Base-by-base conservation (phyloP, 306 rosid species). In the Quercus mongolica region DNA sequence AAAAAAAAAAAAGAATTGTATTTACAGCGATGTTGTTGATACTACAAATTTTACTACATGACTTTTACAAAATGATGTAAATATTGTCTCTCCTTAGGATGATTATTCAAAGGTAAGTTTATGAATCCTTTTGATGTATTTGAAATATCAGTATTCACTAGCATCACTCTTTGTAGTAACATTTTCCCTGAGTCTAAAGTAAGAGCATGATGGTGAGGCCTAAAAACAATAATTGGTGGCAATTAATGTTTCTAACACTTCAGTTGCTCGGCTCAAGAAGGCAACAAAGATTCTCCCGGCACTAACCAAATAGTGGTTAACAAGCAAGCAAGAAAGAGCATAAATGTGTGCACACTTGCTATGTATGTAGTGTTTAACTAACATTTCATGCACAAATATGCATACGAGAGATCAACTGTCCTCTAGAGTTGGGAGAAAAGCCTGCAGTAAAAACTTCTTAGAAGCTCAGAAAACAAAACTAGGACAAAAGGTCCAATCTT, bases 101-200 rank as follows among this genome's bases (percentile, higher is more conserved):
- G 59, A 79, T 64, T 71, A 18, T 64, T 74, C 41, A 58, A 79
- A 68, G 91, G 88, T 88, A 78, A 86, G 85, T 57, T 81, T 81
- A 77, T 68, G 78, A 18, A 73, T 49, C 54, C 76, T 49, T 74
- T 17, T 46, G 68, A 31, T 74, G 31, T 70, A 52, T 8, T 38
- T 38, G 46, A 41, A 41, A 41, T 41, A 41, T 41, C 46, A 41
- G 3, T 41, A 41, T 41, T 41, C 46, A 41, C 12, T 7, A 41
- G 46, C 46, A 41, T 41, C 3, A 41, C 46, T 41, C 12, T 41
- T 7, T 8, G 46, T 8, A 41, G 46, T 2, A 41, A 8, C 11
- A 41, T 41, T 41, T 41, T 41, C 46, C 12, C 11, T 38, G 11
- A 1, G 70, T 25, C 31, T 25, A 12, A 61, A 23, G 46, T 41